Conservation (phyloP, 192 early-diverging fungal genomes). For the Pilaira anomala region DNA sequence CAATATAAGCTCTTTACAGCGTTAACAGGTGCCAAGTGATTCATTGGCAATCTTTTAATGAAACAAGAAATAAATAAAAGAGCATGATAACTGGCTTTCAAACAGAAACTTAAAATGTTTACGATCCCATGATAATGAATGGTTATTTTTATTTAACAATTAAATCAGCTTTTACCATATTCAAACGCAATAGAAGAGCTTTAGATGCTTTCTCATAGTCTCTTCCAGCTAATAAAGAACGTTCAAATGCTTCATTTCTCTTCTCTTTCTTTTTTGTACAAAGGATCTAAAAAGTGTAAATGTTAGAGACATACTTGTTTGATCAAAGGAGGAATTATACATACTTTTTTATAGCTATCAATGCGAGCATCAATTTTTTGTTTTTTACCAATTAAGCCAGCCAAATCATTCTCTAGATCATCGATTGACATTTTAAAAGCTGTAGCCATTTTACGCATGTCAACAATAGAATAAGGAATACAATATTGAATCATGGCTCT, state of each 20-base stretch:
- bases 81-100: neutral
- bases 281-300: conserved; percentile 48
- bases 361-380: conserved; percentile 70
- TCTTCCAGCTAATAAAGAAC: conserved; percentile 58
- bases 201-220: conserved; percentile 64
- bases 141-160: neutral
- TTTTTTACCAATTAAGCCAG: conserved; percentile 64
- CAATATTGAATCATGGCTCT: conserved; percentile 82
- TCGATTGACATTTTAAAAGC: conserved; percentile 63
- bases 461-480: conserved; percentile 72
- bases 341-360: conserved; percentile 84
- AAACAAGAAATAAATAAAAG: conserved; percentile 3
- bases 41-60: conserved; percentile 4
- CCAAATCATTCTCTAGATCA: conserved; percentile 67
- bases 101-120: too few species aligned
- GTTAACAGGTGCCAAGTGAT: conserved; percentile 21
- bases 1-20: conserved; percentile 4
- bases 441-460: conserved; percentile 73
- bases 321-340: too few species aligned
- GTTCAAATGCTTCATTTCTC: conserved; percentile 64
- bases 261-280: conserved; percentile 66
- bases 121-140: too few species aligned
- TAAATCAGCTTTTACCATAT: conserved; percentile 55
- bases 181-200: conserved; percentile 62
- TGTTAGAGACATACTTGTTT: too few species aligned